Conservation (phyloP, 1,284 basidiomycete species). For the Leccinum angustisporum region DNA sequence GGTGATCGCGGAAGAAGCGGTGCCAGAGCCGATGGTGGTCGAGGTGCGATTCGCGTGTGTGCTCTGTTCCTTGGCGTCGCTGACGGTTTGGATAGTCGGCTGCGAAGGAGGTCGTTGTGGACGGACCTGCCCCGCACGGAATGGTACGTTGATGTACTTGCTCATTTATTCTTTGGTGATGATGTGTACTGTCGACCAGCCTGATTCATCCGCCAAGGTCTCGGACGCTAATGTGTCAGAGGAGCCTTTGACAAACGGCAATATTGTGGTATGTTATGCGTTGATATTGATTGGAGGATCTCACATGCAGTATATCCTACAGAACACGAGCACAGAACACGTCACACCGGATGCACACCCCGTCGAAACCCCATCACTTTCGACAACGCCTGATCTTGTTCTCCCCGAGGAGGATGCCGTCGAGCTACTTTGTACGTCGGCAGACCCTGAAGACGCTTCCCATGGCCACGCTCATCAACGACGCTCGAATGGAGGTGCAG, state of each 20-base stretch:
- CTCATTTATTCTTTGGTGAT: neutral
- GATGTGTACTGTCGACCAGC: neutral
- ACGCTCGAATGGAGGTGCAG: constrained; percentile 2
- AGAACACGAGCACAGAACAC: constrained; percentile 2
- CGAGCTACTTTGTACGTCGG: neutral
- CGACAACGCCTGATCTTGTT: constrained; percentile 21
- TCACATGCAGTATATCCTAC: neutral
- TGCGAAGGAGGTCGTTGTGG: neutral
- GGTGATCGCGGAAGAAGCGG: neutral
- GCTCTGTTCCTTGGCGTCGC: neutral
- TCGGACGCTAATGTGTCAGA: neutral
- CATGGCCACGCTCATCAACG: neutral
- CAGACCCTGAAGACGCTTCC: neutral
- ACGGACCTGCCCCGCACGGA: neutral
- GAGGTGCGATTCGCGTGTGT: constrained; percentile 14
- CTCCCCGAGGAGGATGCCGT: constrained; percentile 14
- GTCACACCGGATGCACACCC: neutral
- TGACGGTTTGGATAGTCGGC: constrained; percentile 9
- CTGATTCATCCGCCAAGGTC: neutral
- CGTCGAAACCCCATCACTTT: neutral
- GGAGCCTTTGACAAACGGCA: neutral
- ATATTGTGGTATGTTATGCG: constrained; percentile 7
- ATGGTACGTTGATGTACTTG: neutral
- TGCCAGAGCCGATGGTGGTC: neutral
- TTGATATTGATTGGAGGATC: neutral